Evolutionary conservation across 768 basidiomycete genomes (phyloP).

Genomic region (Serendipita sp.): DNA sequence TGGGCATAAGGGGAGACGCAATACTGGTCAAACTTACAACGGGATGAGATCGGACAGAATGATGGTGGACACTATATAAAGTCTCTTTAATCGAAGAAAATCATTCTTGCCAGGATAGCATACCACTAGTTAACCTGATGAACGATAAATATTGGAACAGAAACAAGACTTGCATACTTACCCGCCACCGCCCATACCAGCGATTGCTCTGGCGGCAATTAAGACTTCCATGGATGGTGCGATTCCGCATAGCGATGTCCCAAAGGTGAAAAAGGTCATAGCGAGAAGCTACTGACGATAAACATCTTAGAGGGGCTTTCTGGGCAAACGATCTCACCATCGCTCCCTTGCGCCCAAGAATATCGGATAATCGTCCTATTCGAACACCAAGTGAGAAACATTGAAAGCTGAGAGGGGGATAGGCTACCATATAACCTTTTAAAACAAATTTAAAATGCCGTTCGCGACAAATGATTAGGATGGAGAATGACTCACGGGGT

Average conservation of each 20-base stretch:
- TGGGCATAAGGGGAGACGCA: background rate
- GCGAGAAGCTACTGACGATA: constrained; percentile 59
- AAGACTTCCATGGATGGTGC: constrained; percentile 73
- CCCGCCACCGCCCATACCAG: constrained; percentile 89
- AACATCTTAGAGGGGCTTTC: constrained; percentile 32
- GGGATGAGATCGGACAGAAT: constrained; percentile 62
- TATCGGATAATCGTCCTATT: constrained; percentile 66
- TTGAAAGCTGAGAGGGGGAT: no score
- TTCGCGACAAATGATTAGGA: background rate
- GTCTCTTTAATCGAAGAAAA: background rate
- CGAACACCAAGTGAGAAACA: constrained; percentile 11
- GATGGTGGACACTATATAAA: background rate
- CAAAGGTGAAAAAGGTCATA: constrained; percentile 22
- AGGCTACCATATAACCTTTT: no score
- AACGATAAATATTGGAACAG: background rate
- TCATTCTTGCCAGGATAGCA: background rate
- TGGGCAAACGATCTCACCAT: background rate
- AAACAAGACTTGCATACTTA: constrained; percentile 23
- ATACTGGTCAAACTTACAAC: constrained; percentile 33
- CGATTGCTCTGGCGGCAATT: constrained; percentile 66
- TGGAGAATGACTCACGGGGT: constrained; percentile 54
- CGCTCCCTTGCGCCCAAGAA: constrained; percentile 37
- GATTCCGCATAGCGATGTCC: constrained; percentile 73
- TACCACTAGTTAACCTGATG: background rate
- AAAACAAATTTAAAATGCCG: background rate